A percentile compares a stretch with the other conserved stretches of the same genome.
Evolutionary conservation across 108 stramenopile genomes (phyloP).

Genomic region (Schizochytrium sp.): DNA sequence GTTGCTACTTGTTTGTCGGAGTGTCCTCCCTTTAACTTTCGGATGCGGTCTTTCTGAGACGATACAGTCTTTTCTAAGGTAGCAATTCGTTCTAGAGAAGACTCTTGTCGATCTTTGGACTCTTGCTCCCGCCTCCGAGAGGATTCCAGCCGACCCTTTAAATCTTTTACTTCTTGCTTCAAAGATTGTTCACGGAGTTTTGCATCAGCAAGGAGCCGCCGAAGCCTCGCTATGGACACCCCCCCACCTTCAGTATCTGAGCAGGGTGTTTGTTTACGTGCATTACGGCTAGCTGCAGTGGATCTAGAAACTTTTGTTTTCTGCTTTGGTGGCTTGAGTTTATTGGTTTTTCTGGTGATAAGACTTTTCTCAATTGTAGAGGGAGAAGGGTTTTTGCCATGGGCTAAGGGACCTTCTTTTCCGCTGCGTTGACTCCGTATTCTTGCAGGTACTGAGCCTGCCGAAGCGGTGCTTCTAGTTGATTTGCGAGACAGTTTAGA

Average conservation of each 20-base stretch:
- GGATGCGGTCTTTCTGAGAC: not conserved
- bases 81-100: not conserved
- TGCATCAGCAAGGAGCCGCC: not conserved
- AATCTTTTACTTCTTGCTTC: not conserved
- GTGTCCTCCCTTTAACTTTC: not conserved
- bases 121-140: not conserved
- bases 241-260: not conserved
- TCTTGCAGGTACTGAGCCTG: too few relatives aligned
- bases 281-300: too few relatives aligned
- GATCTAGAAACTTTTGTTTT: too few relatives aligned
- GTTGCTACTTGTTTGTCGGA: not conserved
- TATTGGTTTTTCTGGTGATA: too few relatives aligned
- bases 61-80: constrained; percentile 20
- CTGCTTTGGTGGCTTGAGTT: too few relatives aligned
- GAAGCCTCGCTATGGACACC: not conserved
- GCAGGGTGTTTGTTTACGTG: too few relatives aligned
- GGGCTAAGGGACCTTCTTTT: too few relatives aligned
- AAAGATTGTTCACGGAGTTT: not conserved
- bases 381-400: too few relatives aligned
- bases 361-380: too few relatives aligned
- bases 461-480: too few relatives aligned
- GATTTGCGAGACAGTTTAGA: too few relatives aligned
- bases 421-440: too few relatives aligned
- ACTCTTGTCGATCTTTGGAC: not conserved
- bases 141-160: not conserved